These are phyloP conservation scores for Solanum hybrid DNA, from an alignment of 305 asterid genomes.

Conservation along the genomic window DNA sequence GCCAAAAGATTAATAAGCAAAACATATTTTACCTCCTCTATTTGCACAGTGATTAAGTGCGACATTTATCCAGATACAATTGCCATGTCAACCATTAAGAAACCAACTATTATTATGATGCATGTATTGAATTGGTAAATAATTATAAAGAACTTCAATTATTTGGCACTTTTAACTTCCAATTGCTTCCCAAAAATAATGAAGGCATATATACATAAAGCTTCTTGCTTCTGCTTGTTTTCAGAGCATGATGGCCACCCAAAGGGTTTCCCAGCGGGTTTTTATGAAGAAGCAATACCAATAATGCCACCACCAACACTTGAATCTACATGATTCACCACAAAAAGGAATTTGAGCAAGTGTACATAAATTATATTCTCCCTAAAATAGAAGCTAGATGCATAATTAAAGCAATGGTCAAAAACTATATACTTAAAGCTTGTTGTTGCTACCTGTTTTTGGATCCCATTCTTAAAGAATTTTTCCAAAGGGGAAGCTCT, in stretches of 20 bases:
- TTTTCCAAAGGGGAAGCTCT: background rate
- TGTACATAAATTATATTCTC: background rate
- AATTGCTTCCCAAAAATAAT: too few species aligned
- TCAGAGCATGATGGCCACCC: background rate
- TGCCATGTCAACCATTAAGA: background rate
- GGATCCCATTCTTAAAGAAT: constrained; percentile 28
- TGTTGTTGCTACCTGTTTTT: constrained; percentile 45
- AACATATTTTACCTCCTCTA: background rate
- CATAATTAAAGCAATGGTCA: background rate
- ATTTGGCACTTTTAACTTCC: background rate
- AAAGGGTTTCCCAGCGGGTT: background rate
- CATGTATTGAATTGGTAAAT: background rate
- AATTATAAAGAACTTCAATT: background rate
- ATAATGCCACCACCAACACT: background rate
- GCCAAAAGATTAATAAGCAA: background rate
- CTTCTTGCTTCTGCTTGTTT: background rate
- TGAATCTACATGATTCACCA: background rate
- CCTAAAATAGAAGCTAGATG: background rate
- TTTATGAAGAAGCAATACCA: background rate
- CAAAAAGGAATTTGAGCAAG: background rate
- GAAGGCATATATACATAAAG: background rate
- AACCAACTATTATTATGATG: background rate
- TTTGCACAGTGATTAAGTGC: background rate
- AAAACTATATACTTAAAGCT: constrained; percentile 27
- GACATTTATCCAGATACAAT: background rate